Conservation (phyloP, 2,329 filamentous ascomycete genomes). For the Aureobasidium namibiae region DNA sequence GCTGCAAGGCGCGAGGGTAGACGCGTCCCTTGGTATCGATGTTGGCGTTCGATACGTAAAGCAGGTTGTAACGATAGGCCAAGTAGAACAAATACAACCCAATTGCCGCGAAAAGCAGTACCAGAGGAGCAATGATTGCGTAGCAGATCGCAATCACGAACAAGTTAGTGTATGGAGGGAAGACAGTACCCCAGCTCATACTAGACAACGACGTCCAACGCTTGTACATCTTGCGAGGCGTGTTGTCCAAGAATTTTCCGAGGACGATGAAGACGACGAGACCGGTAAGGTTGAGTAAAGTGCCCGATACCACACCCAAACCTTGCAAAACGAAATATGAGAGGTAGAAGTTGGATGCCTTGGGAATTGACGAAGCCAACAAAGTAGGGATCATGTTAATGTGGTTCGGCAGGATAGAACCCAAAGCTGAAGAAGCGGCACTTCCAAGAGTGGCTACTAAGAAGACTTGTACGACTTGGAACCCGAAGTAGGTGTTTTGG, state of each 20-base stretch:
- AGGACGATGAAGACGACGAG: slow-evolving; percentile 66
- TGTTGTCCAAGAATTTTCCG: slow-evolving; percentile 66
- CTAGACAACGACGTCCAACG: slow-evolving; percentile 67
- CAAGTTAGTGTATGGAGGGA: slow-evolving; percentile 75
- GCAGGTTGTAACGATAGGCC: slow-evolving; percentile 81
- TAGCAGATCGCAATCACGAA: slow-evolving; percentile 78
- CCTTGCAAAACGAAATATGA: slow-evolving; percentile 93
- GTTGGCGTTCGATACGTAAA: slow-evolving; percentile 74
- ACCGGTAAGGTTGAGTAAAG: slow-evolving; percentile 65
- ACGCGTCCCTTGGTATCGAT: slow-evolving; percentile 84
- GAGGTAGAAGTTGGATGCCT: slow-evolving; percentile 87
- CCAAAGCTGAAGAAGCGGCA: slow-evolving; percentile 63
- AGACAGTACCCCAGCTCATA: slow-evolving; percentile 74
- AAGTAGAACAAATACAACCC: slow-evolving; percentile 77
- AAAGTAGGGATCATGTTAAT: slow-evolving; percentile 24
- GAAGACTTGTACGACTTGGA: slow-evolving; percentile 89
- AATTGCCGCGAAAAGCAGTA: slow-evolving; percentile 71
- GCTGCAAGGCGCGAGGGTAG: slow-evolving; percentile 80
- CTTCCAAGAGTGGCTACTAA: slow-evolving; percentile 76
- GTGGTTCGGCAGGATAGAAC: slow-evolving; percentile 57
- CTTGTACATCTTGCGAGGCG: slow-evolving; percentile 69
- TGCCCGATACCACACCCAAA: slow-evolving; percentile 64
- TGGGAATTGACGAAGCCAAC: slow-evolving; percentile 49
- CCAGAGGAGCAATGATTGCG: slow-evolving; percentile 75
- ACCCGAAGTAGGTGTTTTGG: slow-evolving; percentile 84